Conservation (phyloP, 2,329 filamentous ascomycete genomes). For the Hortaea werneckii region DNA sequence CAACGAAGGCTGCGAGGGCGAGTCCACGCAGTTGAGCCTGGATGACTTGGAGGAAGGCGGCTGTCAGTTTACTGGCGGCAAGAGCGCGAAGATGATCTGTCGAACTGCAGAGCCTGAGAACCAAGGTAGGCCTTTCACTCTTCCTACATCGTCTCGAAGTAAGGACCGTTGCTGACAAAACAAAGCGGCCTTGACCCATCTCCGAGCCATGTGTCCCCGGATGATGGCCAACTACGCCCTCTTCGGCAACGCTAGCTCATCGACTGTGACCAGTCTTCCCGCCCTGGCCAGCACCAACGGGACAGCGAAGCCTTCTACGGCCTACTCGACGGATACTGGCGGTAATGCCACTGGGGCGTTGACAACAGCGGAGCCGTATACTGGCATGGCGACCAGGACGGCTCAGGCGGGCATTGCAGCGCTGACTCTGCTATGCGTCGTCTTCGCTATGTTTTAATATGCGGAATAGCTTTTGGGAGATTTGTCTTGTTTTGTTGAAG, state of each 20-base stretch:
- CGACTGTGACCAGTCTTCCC: neutral
- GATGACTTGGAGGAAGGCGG: neutral
- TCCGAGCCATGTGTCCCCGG: neutral
- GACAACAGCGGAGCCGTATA: neutral
- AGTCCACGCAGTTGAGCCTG: neutral
- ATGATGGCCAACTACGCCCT: neutral
- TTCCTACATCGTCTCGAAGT: neutral
- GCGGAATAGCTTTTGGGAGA: too few species aligned
- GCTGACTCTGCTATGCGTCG: neutral
- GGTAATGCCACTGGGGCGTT: neutral
- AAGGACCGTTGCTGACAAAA: neutral
- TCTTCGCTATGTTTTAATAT: neutral
- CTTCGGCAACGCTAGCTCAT: neutral
- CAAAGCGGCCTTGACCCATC: neutral
- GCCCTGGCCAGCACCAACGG: neutral
- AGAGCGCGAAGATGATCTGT: constrained; percentile 8
- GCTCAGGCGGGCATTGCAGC: neutral
- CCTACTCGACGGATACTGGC: neutral
- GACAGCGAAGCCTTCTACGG: neutral
- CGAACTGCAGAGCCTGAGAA: neutral
- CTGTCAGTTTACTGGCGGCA: constrained; percentile 7
- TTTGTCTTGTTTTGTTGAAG: too few species aligned
- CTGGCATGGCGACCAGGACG: neutral
- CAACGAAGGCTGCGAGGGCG: neutral
- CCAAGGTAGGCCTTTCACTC: neutral